Percentiles rank a stretch among this genome's conserved stretches.
phyloP scores from a whole-genome alignment of 257 asterid genomes.

The Jaltomata sinuosa region DNA sequence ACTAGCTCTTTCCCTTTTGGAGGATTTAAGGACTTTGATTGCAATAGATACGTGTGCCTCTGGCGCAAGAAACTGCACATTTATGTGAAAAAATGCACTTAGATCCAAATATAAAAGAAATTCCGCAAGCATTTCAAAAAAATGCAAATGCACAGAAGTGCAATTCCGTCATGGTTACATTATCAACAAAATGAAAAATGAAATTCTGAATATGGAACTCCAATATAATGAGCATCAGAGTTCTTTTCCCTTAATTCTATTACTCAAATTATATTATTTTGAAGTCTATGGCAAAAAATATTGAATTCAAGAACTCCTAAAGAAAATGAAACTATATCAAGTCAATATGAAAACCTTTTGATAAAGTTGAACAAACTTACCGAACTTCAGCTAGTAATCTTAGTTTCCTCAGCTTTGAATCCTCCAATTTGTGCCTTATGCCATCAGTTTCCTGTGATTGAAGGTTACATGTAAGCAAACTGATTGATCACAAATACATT shows the following conservation, averaged over 20 bases:
- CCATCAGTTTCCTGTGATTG: constrained; percentile 45
- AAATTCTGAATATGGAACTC: too few species aligned
- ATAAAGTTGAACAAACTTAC: constrained; percentile 24
- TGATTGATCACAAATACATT: not conserved
- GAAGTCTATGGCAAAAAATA: not conserved
- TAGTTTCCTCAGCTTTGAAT: constrained; percentile 39
- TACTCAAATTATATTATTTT: not conserved
- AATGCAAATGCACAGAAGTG: not conserved
- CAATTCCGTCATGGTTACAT: not conserved
- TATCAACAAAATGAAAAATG: not conserved
- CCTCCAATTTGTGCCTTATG: constrained; percentile 43
- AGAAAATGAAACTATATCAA: not conserved
- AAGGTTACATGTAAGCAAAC: not conserved
- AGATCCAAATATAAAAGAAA: not conserved
- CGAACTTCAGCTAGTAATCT: constrained; percentile 72
- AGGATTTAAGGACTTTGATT: constrained; percentile 15
- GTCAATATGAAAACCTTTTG: not conserved
- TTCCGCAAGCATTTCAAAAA: not conserved
- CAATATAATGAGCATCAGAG: too few species aligned
- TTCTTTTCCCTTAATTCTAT: not conserved
- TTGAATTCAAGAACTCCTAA: not conserved
- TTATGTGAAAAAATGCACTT: not conserved
- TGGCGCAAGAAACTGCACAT: constrained; percentile 45
- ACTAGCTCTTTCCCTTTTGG: constrained; percentile 20
- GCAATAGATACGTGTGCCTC: constrained; percentile 35